A percentile compares a stretch with the other conserved stretches of the same genome.
Conservation (phyloP, 2,329 filamentous ascomycete genomes). For the Phialophora tarda region DNA sequence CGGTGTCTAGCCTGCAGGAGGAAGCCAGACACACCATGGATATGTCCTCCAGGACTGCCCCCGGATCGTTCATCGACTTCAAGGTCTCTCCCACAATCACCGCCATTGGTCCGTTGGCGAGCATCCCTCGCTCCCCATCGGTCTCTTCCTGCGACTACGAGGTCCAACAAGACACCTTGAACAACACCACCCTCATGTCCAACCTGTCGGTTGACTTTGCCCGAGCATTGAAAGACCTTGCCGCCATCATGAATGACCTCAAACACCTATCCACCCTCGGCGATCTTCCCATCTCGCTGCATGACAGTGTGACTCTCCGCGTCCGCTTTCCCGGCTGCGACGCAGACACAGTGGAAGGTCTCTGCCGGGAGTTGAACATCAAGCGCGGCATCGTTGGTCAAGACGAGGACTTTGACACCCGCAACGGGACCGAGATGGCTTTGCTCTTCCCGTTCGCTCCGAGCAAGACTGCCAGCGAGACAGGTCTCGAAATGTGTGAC, state of each 20-base stretch:
- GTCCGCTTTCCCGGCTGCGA: constrained; percentile 93
- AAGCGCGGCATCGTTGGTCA: constrained; percentile 78
- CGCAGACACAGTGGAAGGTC: constrained; percentile 74
- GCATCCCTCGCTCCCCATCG: constrained; percentile 37
- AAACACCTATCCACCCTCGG: constrained; percentile 77
- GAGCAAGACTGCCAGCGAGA: constrained; percentile 56
- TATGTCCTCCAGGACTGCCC: constrained; percentile 51
- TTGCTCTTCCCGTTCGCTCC: constrained; percentile 88
- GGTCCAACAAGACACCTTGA: constrained; percentile 66
- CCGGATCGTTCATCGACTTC: constrained; percentile 89
- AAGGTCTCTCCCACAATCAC: constrained; percentile 86
- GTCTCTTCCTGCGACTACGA: constrained; percentile 45
- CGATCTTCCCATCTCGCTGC: constrained; percentile 79
- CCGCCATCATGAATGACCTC: constrained; percentile 78
- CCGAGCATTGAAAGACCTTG: constrained; percentile 81
- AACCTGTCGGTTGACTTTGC: constrained; percentile 87
- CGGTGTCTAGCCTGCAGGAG: constrained; percentile 75
- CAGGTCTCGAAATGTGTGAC: constrained; percentile 46
- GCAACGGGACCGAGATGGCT: constrained; percentile 72
- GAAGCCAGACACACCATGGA: constrained; percentile 72
- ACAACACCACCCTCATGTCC: constrained; percentile 82
- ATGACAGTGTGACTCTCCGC: constrained; percentile 70
- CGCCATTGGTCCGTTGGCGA: constrained; percentile 74
- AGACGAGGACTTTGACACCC: constrained; percentile 74
- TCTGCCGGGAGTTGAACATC: constrained; percentile 88